These are phyloP conservation scores for Hyphodiscus hymeniophilus DNA, from an alignment of 495 filamentous ascomycete genomes.

Conservation along the genomic window DNA sequence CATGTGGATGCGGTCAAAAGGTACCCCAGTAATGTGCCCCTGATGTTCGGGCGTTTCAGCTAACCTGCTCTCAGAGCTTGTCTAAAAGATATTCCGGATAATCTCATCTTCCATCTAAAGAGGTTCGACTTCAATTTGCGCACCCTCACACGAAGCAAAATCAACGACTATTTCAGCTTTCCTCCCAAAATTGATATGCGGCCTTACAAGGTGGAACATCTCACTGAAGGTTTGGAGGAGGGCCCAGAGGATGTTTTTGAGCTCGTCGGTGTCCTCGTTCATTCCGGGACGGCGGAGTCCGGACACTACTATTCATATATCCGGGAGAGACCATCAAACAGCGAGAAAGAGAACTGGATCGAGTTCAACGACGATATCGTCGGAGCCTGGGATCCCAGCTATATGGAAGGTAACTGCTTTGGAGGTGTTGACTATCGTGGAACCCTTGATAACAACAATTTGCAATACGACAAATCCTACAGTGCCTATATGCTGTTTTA, in stretches of 20 bases:
- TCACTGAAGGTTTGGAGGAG: constrained; percentile 54
- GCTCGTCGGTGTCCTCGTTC: constrained; percentile 85
- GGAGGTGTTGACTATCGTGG: constrained; percentile 57
- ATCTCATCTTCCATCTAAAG: constrained; percentile 93
- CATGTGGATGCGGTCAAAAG: constrained; percentile 94
- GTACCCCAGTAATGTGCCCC: constrained; percentile 27
- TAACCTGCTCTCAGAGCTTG: constrained; percentile 47
- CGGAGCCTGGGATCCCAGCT: constrained; percentile 59
- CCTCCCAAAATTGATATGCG: constrained; percentile 80
- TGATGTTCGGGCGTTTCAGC: background rate
- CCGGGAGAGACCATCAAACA: constrained; percentile 60
- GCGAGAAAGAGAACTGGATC: constrained; percentile 56
- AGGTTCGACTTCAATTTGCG: constrained; percentile 92
- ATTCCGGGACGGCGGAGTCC: constrained; percentile 86
- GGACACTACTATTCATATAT: constrained; percentile 98
- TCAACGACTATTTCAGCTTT: constrained; percentile 92
- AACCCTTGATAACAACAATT: constrained; percentile 35
- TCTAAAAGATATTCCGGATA: constrained; percentile 87
- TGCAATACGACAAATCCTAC: constrained; percentile 56
- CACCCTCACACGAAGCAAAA: constrained; percentile 77
- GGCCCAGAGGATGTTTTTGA: constrained; percentile 69
- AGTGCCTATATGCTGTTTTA: constrained; percentile 99
- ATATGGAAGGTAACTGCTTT: constrained; percentile 70
- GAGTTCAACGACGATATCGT: constrained; percentile 91
- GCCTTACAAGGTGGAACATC: constrained; percentile 77